Evolutionary conservation across 805 yeast species (phyloP).

Genomic region (Huiozyma naganishii): DNA sequence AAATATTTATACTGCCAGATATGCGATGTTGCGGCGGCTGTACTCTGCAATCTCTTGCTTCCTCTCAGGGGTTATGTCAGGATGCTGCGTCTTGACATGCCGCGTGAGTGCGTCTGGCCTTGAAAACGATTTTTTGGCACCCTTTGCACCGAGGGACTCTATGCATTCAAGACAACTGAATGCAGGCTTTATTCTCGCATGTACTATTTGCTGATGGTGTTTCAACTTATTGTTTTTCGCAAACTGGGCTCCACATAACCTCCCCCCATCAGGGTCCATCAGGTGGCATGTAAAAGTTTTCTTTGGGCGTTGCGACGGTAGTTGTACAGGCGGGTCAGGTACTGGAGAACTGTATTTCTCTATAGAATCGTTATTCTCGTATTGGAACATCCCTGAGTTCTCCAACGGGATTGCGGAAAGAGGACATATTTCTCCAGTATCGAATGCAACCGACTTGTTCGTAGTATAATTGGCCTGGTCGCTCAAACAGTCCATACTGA

Average conservation of each 20-base stretch:
- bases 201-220: conserved; percentile 92
- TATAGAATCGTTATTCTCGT: too few species aligned
- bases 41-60: conserved; percentile 25
- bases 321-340: too few species aligned
- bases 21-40: too few species aligned
- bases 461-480: too few species aligned
- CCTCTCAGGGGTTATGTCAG: conserved; percentile 36
- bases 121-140: conserved; percentile 66
- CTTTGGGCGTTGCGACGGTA: neutral
- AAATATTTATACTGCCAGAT: too few species aligned
- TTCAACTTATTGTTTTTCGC: conserved; percentile 94
- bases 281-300: conserved; percentile 11
- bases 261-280: conserved; percentile 18
- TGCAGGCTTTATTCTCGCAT: conserved; percentile 72
- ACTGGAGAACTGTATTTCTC: too few species aligned
- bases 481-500: too few species aligned
- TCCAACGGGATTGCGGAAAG: too few species aligned
- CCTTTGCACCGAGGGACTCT: conserved; percentile 29
- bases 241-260: conserved; percentile 37
- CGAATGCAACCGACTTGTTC: too few species aligned
- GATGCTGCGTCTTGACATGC: conserved; percentile 86
- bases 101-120: conserved; percentile 90
- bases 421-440: too few species aligned
- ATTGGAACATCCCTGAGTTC: too few species aligned
- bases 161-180: conserved; percentile 81